Base-by-base conservation (phyloP, 495 filamentous ascomycete species). In the Daldinia loculata region DNA sequence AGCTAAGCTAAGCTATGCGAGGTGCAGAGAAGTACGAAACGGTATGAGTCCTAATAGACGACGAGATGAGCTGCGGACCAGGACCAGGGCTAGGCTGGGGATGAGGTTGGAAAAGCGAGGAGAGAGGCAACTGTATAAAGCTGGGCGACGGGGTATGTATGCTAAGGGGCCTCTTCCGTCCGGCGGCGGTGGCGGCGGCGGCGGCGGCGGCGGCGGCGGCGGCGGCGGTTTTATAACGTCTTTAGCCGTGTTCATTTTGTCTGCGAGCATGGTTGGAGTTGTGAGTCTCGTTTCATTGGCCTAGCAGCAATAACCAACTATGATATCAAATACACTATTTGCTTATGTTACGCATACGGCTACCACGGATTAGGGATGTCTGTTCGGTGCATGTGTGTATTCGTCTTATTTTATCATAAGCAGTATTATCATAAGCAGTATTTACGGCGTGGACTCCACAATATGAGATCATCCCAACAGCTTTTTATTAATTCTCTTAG, bases 221-320 rank as follows among this genome's bases (percentile, higher is more conserved):
- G 34, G 48, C 22, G 60, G 50, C 45, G 61, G 59, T 55, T 75
- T 59, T 70, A 70, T 43, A 30, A 60, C 56, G 67, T 69, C 63
- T 57, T 56, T 64, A 62, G 61, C 62, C 65, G 65, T 61, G 73
- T 71, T 68, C 74, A 66, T 74, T 22, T 67, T 75, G 53, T 74
- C 39, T 52, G 56, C 61, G 70, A 69, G 75, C 75, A 77, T 77
- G 74, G 74, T 76, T 72, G 75, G 75, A 76, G 75, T 77, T 77
- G 60, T 48, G 66, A 63, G 67, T 60, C 56, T 65, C 22, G 24
- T 60, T 61, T 56, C 19, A 34, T 36, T 50, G 29, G 36, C 56
- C 39, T 51, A 59, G 22, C 39, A 53, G 14, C 45, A 22, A 56
- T 60, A 34, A 11, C 39, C 39, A 51, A 52, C 41, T 24, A 29